Evolutionary conservation across 2,329 filamentous ascomycete genomes (phyloP), one percentile per base, ranked within the genome.

Genomic region (Botrytis galanthina): DNA sequence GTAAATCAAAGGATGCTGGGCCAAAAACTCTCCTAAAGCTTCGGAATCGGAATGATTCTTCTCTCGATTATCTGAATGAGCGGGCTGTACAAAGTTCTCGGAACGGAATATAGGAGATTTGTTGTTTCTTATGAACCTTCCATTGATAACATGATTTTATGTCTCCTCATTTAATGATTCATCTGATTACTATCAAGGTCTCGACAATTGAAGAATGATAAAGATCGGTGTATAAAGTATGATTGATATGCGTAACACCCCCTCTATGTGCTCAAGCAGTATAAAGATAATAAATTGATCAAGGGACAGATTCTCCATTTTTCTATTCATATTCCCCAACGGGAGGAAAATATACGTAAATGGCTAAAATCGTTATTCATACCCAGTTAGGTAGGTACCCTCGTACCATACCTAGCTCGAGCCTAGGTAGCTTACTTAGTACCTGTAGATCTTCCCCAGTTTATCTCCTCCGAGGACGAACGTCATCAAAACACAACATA

Each of bases 51-150:
- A n/a, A 29, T 42, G 48, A 68, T 57, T 35, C 37, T 22, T 12
- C 14, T 22, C 26, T 57, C 66, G 66, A 69, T 42, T 57, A 44
- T 57, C 66, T 32, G 37, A 57, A 48, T 26, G 37, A 57, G 48
- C 3, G 42, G 42, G 66, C 46, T 37, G 22, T 37, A 66, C 42
- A 22, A 20, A 18, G 62, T 26, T 39, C 29, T 48, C 63, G 63
- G 63, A 18, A 48, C 63, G 66, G 66, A 57, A 69, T 14, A 32
- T 44, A 69, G 66, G 66, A 42, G 66, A 68, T 32, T 68, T 29
- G 26, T 54, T 54, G 48, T 57, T 68, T 42, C 26, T 42, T 32
- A 10, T 42, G 18, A 42, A 32, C 10, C n/a, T 54, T 18, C 16
- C 16, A 37, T 67, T 67, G 64, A 67, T 54, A 67, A 39, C 16